Conservation (phyloP, 2,329 filamentous ascomycete genomes). For the Xylaria sp. region DNA sequence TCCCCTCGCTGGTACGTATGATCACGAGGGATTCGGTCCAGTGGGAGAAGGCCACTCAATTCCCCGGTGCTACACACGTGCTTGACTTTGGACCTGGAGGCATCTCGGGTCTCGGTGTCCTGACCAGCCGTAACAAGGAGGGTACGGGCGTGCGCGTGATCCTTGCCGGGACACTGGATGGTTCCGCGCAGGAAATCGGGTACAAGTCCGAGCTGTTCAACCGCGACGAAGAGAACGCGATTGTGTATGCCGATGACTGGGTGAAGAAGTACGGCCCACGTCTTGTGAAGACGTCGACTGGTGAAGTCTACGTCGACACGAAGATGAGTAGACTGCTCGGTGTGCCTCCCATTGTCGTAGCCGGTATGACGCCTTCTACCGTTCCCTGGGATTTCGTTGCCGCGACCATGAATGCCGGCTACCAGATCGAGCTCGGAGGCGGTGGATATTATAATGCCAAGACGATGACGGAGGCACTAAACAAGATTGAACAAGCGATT, state of each 20-base stretch:
- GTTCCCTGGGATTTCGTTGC: conserved; percentile 92
- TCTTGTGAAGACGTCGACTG: conserved; percentile 87
- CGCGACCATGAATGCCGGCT: conserved; percentile 93
- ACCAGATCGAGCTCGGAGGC: conserved; percentile 89
- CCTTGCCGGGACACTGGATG: conserved; percentile 90
- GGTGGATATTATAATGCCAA: conserved; percentile 89
- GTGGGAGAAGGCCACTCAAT: conserved; percentile 95
- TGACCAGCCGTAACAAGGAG: conserved; percentile 99
- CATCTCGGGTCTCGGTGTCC: conserved; percentile 92
- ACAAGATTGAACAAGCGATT: conserved; percentile 85
- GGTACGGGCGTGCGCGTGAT: conserved; percentile 97
- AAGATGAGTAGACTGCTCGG: conserved; percentile 92
- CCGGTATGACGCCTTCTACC: conserved; percentile 92
- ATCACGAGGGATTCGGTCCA: conserved; percentile 95
- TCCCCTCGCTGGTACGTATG: conserved; percentile 87
- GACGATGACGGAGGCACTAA: conserved; percentile 83
- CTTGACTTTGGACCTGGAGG: conserved; percentile 97
- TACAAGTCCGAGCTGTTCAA: conserved; percentile 99
- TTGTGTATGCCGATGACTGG: conserved; percentile 97
- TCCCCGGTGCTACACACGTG: conserved; percentile 90
- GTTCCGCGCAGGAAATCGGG: conserved; percentile 88
- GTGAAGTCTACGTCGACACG: conserved; percentile 92
- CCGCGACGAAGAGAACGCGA: conserved; percentile 91
- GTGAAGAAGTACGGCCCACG: conserved; percentile 96
- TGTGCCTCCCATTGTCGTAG: conserved; percentile 87